Percentiles rank a stretch among this genome's conserved stretches.
These are phyloP conservation scores for Bipolaris victoriae DNA, from an alignment of 2,329 filamentous ascomycete genomes.

Conservation along the genomic window DNA sequence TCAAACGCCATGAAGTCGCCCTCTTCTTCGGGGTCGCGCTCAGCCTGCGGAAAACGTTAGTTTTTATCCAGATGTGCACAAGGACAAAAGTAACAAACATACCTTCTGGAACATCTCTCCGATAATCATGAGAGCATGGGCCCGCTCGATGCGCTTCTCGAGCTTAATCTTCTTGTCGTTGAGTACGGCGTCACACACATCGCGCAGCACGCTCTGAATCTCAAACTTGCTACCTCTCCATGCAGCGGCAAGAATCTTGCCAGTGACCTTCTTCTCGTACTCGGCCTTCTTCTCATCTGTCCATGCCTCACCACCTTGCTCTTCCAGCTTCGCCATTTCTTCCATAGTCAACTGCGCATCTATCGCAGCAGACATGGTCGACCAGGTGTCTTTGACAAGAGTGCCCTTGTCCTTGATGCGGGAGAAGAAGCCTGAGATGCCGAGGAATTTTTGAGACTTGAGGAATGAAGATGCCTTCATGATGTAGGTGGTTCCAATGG, in stretches of 20 bases:
- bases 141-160: constrained; percentile 86
- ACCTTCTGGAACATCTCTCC: constrained; percentile 91
- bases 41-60: constrained; percentile 63
- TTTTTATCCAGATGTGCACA: too few species aligned
- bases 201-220: constrained; percentile 92
- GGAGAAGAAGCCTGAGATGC: constrained; percentile 93
- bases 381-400: constrained; percentile 97
- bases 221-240: constrained; percentile 98
- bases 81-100: constrained; percentile 39
- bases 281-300: constrained; percentile 96
- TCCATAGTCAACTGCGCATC: constrained; percentile 98
- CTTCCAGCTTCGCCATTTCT: constrained; percentile 96
- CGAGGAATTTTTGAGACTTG: constrained; percentile 95
- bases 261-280: constrained; percentile 93
- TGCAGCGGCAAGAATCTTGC: constrained; percentile 95
- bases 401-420: constrained; percentile 95
- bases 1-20: constrained; percentile 99
- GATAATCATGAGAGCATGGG: constrained; percentile 85
- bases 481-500: constrained; percentile 89
- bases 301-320: constrained; percentile 95
- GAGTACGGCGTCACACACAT: constrained; percentile 89
- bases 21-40: constrained; percentile 91
- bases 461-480: constrained; percentile 86
- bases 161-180: constrained; percentile 79
- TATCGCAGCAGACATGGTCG: constrained; percentile 93